A percentile compares a stretch with the other conserved stretches of the same genome.
Conservation (phyloP, 2,329 filamentous ascomycete genomes). For the Trichoderma endophyticum region DNA sequence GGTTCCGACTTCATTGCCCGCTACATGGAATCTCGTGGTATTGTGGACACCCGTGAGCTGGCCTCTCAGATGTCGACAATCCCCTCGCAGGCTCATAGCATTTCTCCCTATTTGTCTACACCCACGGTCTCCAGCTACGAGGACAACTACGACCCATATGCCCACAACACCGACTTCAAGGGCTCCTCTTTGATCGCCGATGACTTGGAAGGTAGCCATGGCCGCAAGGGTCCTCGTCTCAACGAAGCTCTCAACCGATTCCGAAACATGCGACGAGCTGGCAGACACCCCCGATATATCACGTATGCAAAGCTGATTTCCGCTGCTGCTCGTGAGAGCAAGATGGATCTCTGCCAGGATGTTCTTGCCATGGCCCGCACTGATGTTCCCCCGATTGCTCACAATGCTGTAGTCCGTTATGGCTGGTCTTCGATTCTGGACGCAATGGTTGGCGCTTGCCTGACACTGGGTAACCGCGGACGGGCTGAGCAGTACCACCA, state of each 20-base stretch:
- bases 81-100: constrained; percentile 40
- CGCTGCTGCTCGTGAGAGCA: constrained; percentile 80
- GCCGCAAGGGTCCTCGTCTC: constrained; percentile 68
- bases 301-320: constrained; percentile 95
- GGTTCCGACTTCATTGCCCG: constrained; percentile 65
- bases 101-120: constrained; percentile 54
- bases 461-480: constrained; percentile 76
- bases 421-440: constrained; percentile 97
- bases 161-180: constrained; percentile 86
- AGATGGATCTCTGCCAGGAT: constrained; percentile 78
- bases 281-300: constrained; percentile 90
- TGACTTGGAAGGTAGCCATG: constrained; percentile 76
- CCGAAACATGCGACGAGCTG: constrained; percentile 88
- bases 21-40: constrained; percentile 56
- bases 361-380: constrained; percentile 84
- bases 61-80: constrained; percentile 45
- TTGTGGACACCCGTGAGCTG: constrained; percentile 53
- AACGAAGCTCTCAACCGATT: constrained; percentile 80
- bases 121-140: constrained; percentile 62
- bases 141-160: constrained; percentile 88
- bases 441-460: constrained; percentile 90
- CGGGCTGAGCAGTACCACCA: constrained; percentile 85
- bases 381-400: constrained; percentile 79
- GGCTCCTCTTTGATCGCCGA: constrained; percentile 89
- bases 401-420: constrained; percentile 85